Evolutionary conservation across 805 yeast genomes (phyloP).

Genomic region (Myxozyma nipponensis): DNA sequence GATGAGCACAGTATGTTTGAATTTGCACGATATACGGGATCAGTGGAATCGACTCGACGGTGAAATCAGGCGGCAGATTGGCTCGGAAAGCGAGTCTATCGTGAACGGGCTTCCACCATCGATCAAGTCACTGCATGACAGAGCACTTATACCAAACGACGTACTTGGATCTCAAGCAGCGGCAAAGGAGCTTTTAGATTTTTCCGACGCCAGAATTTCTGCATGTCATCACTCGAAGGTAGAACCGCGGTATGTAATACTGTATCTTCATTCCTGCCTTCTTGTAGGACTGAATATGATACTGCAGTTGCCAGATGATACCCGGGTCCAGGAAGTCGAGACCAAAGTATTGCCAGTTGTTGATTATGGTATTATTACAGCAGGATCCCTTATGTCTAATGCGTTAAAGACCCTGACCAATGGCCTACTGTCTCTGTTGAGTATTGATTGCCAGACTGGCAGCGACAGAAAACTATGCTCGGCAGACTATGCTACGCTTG

Average conservation of each 20-base stretch:
- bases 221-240: constrained; percentile 13
- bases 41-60: neutral
- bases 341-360: neutral
- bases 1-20: too few relatives aligned
- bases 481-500: neutral
- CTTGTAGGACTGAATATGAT: constrained; percentile 4
- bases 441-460: neutral
- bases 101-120: neutral
- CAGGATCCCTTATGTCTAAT: constrained; percentile 2
- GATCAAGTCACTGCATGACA: neutral
- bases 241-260: constrained; percentile 3
- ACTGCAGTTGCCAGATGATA: neutral
- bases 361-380: constrained; percentile 13
- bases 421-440: neutral
- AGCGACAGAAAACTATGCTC: neutral
- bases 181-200: neutral
- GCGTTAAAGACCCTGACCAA: neutral
- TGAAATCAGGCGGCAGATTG: neutral
- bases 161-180: neutral
- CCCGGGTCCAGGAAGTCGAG: neutral
- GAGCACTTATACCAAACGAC: neutral
- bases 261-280: constrained; percentile 9
- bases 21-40: neutral
- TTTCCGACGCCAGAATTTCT: constrained; percentile 2
- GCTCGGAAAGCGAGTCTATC: neutral